Conservation (phyloP, 805 yeast species). For the Cyberlindnera xylosilytica region DNA sequence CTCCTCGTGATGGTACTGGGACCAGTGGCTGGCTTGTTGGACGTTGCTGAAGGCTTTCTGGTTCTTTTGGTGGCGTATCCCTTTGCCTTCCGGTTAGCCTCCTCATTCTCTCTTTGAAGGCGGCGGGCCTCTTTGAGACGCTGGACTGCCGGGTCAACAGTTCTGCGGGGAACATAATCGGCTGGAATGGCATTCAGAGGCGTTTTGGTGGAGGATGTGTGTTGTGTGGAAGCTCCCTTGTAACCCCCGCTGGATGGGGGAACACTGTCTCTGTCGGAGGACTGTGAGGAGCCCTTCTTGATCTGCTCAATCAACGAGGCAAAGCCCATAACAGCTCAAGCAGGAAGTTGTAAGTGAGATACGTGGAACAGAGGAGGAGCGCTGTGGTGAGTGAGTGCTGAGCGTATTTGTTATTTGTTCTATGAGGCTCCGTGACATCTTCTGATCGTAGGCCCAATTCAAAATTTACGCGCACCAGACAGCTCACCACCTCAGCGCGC, state of each 20-base stretch:
- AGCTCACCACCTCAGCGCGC: no score
- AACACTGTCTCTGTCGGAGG: no score
- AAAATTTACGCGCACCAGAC: no score
- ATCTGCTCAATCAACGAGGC: slow-evolving; percentile 19
- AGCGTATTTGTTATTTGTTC: no score
- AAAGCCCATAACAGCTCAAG: slow-evolving; percentile 16
- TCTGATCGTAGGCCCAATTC: no score
- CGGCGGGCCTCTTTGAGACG: slow-evolving; percentile 64
- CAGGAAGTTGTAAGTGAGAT: no score
- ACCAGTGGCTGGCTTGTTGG: slow-evolving; percentile 1
- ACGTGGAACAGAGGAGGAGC: no score
- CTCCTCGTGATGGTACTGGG: neutral
- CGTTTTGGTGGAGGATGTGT: neutral
- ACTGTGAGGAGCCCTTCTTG: slow-evolving; percentile 16
- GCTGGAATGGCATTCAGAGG: slow-evolving; percentile 11
- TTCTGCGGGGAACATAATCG: slow-evolving; percentile 17
- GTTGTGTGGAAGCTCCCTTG: neutral
- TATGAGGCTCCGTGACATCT: no score
- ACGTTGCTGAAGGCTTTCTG: slow-evolving; percentile 1
- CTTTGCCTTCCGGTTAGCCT: slow-evolving; percentile 20
- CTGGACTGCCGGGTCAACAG: slow-evolving; percentile 68
- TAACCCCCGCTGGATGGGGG: neutral
- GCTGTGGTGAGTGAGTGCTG: no score
- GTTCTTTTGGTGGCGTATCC: slow-evolving; percentile 2
- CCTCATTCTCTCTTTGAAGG: slow-evolving; percentile 41